These are phyloP conservation scores for Trichosanthes truncata DNA, from an alignment of 306 rosid species.

Conservation along the genomic window DNA sequence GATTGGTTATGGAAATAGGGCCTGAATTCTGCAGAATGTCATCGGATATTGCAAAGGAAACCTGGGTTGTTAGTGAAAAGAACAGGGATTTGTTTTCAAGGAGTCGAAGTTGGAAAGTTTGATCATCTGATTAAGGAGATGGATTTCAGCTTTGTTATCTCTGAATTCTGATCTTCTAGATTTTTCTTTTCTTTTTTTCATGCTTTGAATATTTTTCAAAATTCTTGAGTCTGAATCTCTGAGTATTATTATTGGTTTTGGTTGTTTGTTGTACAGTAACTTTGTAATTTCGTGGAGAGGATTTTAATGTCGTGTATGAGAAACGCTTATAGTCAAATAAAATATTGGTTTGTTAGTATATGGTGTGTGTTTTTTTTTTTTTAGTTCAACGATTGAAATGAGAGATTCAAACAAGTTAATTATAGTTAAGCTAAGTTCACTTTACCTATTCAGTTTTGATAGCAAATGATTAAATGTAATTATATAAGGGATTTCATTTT, in stretches of 20 bases:
- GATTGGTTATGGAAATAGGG: constrained; percentile 43
- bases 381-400: too few species aligned
- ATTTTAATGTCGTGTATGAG: background rate
- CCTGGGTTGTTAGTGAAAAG: constrained; percentile 22
- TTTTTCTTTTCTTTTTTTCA: background rate
- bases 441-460: background rate
- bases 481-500: background rate
- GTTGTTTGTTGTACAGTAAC: background rate
- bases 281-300: background rate
- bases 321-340: background rate
- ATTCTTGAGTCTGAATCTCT: background rate
- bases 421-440: too few species aligned
- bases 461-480: background rate
- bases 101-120: constrained; percentile 75
- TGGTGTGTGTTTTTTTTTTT: too few species aligned
- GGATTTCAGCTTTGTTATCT: background rate
- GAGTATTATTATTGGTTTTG: background rate
- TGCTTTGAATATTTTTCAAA: constrained; percentile 3
- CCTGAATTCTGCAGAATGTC: constrained; percentile 42
- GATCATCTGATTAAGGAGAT: too few species aligned
- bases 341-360: background rate
- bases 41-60: constrained; percentile 35
- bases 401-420: too few species aligned
- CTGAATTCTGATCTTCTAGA: background rate
- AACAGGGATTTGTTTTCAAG: constrained; percentile 53